Evolutionary conservation across 768 basidiomycete genomes (phyloP).

Genomic region (Russula vinacea): DNA sequence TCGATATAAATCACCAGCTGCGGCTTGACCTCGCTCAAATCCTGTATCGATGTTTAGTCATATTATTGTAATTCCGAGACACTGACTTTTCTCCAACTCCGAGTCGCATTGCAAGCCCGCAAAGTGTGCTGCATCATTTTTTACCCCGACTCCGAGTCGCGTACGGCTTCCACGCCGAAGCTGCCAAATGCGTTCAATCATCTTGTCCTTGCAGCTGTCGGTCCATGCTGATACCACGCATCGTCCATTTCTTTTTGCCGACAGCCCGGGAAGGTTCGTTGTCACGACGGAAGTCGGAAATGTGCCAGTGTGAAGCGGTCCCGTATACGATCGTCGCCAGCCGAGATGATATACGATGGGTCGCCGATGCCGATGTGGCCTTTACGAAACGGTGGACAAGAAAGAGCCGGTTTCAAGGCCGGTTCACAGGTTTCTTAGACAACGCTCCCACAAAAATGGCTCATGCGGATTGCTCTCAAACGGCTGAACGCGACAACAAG

Average conservation of each 20-base stretch:
- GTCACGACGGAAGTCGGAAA: constrained; percentile 56
- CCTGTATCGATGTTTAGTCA: background rate
- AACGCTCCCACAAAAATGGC: constrained; percentile 49
- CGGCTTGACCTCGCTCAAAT: background rate
- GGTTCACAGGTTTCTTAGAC: constrained; percentile 18
- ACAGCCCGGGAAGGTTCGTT: constrained; percentile 47
- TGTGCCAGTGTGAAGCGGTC: constrained; percentile 75
- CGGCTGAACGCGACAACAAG: constrained; percentile 59
- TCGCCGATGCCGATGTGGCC: constrained; percentile 57
- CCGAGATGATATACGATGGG: constrained; percentile 50
- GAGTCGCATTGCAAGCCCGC: too few species aligned
- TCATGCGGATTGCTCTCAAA: constrained; percentile 64
- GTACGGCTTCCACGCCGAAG: background rate
- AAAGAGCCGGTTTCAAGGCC: too few species aligned
- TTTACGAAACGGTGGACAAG: constrained; percentile 70
- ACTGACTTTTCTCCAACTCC: background rate
- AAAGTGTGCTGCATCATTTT: background rate
- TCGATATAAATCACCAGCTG: too few species aligned
- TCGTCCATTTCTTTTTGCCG: constrained; percentile 46
- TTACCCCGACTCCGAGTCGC: constrained; percentile 1
- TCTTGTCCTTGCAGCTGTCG: constrained; percentile 37
- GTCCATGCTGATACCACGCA: constrained; percentile 59
- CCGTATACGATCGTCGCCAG: constrained; percentile 65
- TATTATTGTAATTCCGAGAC: background rate
- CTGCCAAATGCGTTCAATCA: background rate